Evolutionary conservation across 768 basidiomycete genomes (phyloP).

Genomic region (Artomyces pyxidatus): DNA sequence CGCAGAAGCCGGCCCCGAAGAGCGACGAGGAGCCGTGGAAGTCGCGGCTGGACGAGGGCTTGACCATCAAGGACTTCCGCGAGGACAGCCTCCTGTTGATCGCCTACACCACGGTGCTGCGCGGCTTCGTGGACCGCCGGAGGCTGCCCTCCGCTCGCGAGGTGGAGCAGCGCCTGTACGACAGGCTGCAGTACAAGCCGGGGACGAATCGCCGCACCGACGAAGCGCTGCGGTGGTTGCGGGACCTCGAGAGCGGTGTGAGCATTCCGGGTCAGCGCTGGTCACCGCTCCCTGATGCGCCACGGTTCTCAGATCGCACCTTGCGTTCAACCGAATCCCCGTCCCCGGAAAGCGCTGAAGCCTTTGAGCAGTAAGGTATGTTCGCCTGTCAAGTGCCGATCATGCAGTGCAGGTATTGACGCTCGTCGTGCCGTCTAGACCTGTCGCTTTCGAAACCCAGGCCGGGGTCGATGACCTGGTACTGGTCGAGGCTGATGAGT

Average conservation of each 20-base stretch:
- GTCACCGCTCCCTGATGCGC: too few relatives aligned
- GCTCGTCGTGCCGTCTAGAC: too few relatives aligned
- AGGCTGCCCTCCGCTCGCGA: slow-evolving; percentile 24
- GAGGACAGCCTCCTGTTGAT: slow-evolving; percentile 23
- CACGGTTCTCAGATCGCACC: too few relatives aligned
- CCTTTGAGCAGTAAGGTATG: too few relatives aligned
- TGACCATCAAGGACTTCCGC: slow-evolving; percentile 6
- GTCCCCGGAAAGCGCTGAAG: too few relatives aligned
- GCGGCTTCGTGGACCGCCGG: slow-evolving; percentile 27
- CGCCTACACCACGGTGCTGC: slow-evolving; percentile 30
- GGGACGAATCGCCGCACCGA: slow-evolving; percentile 16
- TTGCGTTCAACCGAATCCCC: too few relatives aligned
- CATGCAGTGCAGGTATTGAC: too few relatives aligned
- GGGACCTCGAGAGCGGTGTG: neutral
- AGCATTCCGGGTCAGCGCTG: too few relatives aligned
- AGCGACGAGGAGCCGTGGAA: neutral
- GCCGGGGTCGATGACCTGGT: too few relatives aligned
- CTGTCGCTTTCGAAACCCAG: too few relatives aligned
- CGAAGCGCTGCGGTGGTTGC: neutral
- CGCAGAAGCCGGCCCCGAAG: neutral
- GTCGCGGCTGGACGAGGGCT: neutral
- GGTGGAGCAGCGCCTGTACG: slow-evolving; percentile 23
- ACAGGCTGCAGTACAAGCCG: slow-evolving; percentile 16
- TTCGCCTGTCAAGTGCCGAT: too few relatives aligned
- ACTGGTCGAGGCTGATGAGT: too few relatives aligned